Evolutionary conservation across 805 yeast species (phyloP).

Genomic region (Lipomyces anomalus): DNA sequence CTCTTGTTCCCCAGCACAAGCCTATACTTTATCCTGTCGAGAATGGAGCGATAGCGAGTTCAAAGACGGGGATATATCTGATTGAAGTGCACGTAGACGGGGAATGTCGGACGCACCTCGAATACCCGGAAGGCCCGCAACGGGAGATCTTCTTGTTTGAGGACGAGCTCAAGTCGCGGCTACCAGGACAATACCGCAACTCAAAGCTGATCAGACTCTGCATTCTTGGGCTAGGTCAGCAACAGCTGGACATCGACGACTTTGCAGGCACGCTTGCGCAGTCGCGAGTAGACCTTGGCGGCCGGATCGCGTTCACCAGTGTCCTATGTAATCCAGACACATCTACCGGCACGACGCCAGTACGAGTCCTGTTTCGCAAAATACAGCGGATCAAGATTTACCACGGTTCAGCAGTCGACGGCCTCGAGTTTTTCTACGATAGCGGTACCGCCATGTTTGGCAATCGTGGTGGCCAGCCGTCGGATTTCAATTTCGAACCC

Average conservation of each 20-base stretch:
- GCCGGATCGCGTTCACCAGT: slow-evolving; percentile 19
- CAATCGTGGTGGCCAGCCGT: slow-evolving; percentile 36
- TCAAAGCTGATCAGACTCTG: slow-evolving; percentile 44
- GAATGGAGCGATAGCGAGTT: slow-evolving; percentile 43
- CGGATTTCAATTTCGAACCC: slow-evolving; percentile 49
- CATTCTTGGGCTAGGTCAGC: slow-evolving; percentile 55
- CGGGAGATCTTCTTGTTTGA: slow-evolving; percentile 45
- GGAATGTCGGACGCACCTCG: slow-evolving; percentile 49
- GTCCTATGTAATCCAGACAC: neutral
- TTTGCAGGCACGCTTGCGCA: slow-evolving; percentile 34
- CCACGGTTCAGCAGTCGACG: slow-evolving; percentile 78
- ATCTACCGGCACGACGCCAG: neutral
- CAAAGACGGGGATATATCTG: slow-evolving; percentile 65
- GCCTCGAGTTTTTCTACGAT: slow-evolving; percentile 51
- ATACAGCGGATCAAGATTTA: slow-evolving; percentile 56
- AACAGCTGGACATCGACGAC: slow-evolving; percentile 49
- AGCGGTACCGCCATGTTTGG: slow-evolving; percentile 34
- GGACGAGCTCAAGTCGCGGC: slow-evolving; percentile 39
- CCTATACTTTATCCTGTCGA: slow-evolving; percentile 47
- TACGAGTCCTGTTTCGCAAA: slow-evolving; percentile 16
- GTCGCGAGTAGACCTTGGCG: slow-evolving; percentile 3
- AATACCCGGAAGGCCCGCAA: slow-evolving; percentile 61
- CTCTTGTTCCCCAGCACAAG: slow-evolving; percentile 33
- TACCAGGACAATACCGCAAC: slow-evolving; percentile 34
- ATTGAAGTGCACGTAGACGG: slow-evolving; percentile 65